phyloP scores from a whole-genome alignment of 2,329 filamentous ascomycete genomes.

The Chaetomium strumarium region DNA sequence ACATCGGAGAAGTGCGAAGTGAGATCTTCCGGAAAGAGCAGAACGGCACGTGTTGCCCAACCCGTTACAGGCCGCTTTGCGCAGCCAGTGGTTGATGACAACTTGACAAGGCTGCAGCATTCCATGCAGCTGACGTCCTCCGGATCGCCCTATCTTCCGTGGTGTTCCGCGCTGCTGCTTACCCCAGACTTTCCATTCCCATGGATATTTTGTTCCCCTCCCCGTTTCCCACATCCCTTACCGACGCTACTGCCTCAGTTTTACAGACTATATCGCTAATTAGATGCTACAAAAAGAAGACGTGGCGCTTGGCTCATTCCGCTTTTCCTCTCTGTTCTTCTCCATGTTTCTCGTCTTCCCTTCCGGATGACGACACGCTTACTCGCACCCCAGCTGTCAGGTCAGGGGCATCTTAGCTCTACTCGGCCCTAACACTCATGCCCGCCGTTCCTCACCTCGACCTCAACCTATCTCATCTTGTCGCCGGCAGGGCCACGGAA shows the following conservation, averaged over 20 bases:
- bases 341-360: neutral
- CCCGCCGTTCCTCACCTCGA: constrained; percentile 5
- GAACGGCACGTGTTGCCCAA: neutral
- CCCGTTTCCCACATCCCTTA: too few species aligned
- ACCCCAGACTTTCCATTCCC: too few species aligned
- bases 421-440: constrained; percentile 13
- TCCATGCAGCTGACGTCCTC: too few species aligned
- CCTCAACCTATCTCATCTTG: neutral
- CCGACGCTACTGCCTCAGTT: too few species aligned
- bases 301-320: too few species aligned
- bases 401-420: neutral
- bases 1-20: neutral
- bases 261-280: too few species aligned
- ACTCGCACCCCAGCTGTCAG: neutral
- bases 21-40: neutral
- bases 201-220: too few species aligned
- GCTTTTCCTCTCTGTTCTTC: neutral
- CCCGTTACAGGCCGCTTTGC: neutral
- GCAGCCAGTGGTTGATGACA: too few species aligned
- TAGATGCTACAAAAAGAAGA: too few species aligned
- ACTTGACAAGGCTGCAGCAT: too few species aligned
- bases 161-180: too few species aligned
- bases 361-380: neutral
- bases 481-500: constrained; percentile 7
- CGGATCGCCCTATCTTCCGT: too few species aligned